A percentile compares a stretch with the other conserved stretches of the same genome.
These are phyloP conservation scores for Lagenaria siceraria DNA, from an alignment of 306 rosid genomes.

Conservation along the genomic window DNA sequence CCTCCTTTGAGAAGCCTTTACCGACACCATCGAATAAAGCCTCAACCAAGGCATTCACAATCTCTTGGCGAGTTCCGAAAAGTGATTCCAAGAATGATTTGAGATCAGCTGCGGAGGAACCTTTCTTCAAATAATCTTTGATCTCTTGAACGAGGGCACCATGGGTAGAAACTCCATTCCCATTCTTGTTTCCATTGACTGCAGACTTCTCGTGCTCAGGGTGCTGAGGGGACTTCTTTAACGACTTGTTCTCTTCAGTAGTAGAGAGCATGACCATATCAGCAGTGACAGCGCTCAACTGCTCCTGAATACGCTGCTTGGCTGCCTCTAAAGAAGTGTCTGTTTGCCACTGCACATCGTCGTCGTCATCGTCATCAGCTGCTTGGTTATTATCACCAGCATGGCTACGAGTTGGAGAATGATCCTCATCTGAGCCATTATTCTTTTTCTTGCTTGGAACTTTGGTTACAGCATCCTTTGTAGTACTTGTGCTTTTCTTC, in stretches of 20 bases:
- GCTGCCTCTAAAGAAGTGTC: slow-evolving; percentile 71
- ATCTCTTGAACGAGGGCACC: slow-evolving; percentile 25
- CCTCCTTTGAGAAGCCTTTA: slow-evolving; percentile 53
- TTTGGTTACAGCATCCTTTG: slow-evolving; percentile 28
- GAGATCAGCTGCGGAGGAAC: slow-evolving; percentile 22
- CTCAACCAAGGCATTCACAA: slow-evolving; percentile 32
- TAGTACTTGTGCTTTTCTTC: slow-evolving; percentile 42
- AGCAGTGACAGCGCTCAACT: slow-evolving; percentile 57
- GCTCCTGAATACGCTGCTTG: slow-evolving; percentile 59
- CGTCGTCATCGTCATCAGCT: slow-evolving; percentile 20
- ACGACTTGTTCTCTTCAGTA: slow-evolving; percentile 28
- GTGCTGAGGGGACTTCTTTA: slow-evolving; percentile 23
- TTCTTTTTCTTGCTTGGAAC: slow-evolving; percentile 37
- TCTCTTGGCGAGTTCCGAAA: slow-evolving; percentile 41
- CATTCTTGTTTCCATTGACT: slow-evolving; percentile 15
- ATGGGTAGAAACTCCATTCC: slow-evolving; percentile 12
- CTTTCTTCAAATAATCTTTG: slow-evolving; percentile 32
- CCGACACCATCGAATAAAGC: slow-evolving; percentile 40
- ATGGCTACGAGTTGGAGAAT: slow-evolving; percentile 39
- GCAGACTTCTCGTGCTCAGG: slow-evolving; percentile 16
- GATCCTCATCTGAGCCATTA: slow-evolving; percentile 57
- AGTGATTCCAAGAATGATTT: slow-evolving; percentile 33
- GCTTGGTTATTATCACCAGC: slow-evolving; percentile 35
- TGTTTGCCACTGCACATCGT: slow-evolving; percentile 60
- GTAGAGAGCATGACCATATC: slow-evolving; percentile 76